Conservation (phyloP, 768 basidiomycete genomes). For the Pleurotus sapidus region DNA sequence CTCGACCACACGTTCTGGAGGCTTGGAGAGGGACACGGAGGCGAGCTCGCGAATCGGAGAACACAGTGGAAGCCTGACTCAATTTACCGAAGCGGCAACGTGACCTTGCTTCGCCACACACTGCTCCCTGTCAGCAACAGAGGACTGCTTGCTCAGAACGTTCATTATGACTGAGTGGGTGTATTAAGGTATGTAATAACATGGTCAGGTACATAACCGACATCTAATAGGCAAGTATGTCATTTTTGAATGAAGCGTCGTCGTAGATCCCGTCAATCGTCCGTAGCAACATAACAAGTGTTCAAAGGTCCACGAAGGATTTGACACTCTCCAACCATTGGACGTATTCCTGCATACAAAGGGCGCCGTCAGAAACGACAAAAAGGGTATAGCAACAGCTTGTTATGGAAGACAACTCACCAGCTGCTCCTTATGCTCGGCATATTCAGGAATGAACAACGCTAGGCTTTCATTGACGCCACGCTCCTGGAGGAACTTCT, state of each 20-base stretch:
- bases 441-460: constrained; percentile 84
- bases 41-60: background rate
- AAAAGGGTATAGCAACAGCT: constrained; percentile 1
- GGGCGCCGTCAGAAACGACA: constrained; percentile 7
- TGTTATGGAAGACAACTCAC: constrained; percentile 37
- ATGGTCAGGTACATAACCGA: constrained; percentile 7
- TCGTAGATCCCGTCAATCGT: constrained; percentile 7
- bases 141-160: constrained; percentile 4
- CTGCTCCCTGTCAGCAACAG: constrained; percentile 1
- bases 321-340: constrained; percentile 84
- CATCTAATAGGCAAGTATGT: constrained; percentile 4
- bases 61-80: background rate
- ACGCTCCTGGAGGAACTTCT: constrained; percentile 85
- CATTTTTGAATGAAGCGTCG: background rate
- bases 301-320: constrained; percentile 69
- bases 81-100: background rate
- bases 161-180: constrained; percentile 1
- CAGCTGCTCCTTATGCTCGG: constrained; percentile 91
- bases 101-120: constrained; percentile 1
- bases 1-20: background rate
- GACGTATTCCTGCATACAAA: constrained; percentile 74
- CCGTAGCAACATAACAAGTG: constrained; percentile 5
- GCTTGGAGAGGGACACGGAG: no score
- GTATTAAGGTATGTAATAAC: constrained; percentile 8
- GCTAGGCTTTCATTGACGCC: constrained; percentile 84